A percentile compares a stretch with the other conserved stretches of the same genome.
These are phyloP conservation scores for Aureobasidium melanogenum DNA, from an alignment of 2,329 filamentous ascomycete genomes.

Conservation along the genomic window DNA sequence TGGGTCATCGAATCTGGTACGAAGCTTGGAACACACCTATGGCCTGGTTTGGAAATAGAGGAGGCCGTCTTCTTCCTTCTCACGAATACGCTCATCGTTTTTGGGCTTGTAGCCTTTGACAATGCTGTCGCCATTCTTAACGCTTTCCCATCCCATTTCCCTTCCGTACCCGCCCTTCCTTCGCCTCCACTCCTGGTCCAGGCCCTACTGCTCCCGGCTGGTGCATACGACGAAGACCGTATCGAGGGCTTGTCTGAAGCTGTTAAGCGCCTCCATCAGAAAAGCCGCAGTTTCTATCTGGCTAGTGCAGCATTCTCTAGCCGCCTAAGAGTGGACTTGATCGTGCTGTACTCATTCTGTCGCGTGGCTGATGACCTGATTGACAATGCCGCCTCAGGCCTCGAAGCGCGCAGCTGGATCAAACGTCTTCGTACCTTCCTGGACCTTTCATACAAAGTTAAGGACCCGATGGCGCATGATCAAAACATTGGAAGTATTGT, in stretches of 20 bases:
- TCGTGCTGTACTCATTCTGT: constrained; percentile 65
- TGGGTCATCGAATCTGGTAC: constrained; percentile 63
- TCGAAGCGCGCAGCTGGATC: constrained; percentile 51
- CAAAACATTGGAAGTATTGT: constrained; percentile 20
- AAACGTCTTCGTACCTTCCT: constrained; percentile 50
- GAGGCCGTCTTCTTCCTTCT: constrained; percentile 66
- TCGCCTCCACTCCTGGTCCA: constrained; percentile 43
- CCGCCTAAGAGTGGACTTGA: constrained; percentile 57
- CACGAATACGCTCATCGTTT: constrained; percentile 61
- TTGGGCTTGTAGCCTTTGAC: constrained; percentile 61
- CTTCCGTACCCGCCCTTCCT: constrained; percentile 39
- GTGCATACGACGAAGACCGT: constrained; percentile 48
- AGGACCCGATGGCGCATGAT: constrained; percentile 20
- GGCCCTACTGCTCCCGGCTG: constrained; percentile 42
- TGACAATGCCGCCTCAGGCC: constrained; percentile 49
- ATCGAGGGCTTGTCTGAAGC: constrained; percentile 52
- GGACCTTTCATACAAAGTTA: constrained; percentile 40
- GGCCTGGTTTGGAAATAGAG: constrained; percentile 60
- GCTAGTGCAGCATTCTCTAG: constrained; percentile 62
- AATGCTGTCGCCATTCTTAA: constrained; percentile 58
- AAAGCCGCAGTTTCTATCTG: constrained; percentile 66
- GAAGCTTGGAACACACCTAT: constrained; percentile 55
- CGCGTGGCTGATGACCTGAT: constrained; percentile 65
- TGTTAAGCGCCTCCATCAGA: constrained; percentile 47
- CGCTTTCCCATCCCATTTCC: constrained; percentile 52